A percentile compares a stretch with the other conserved stretches of the same genome.
Evolutionary conservation across 257 asterid genomes (phyloP).

Genomic region (Fraxinus excelsior): DNA sequence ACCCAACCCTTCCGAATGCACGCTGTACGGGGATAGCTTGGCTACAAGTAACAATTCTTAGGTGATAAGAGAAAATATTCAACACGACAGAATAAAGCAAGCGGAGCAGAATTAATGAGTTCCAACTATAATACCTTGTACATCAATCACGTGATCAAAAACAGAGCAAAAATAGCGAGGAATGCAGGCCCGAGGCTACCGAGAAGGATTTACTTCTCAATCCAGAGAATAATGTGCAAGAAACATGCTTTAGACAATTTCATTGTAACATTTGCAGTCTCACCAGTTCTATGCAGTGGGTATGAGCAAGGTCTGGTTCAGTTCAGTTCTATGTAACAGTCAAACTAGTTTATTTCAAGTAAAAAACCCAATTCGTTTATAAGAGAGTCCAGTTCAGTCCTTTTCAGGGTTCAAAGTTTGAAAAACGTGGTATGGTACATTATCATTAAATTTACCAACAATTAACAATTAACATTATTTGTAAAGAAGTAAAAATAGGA

Average conservation of each 20-base stretch:
- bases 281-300: too few relatives aligned
- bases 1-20: constrained; percentile 97
- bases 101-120: constrained; percentile 3
- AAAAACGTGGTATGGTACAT: too few relatives aligned
- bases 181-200: constrained; percentile 5
- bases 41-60: constrained; percentile 48
- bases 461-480: neutral
- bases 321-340: too few relatives aligned
- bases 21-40: constrained; percentile 87
- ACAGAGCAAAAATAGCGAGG: neutral
- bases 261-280: too few relatives aligned
- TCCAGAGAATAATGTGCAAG: neutral
- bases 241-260: too few relatives aligned
- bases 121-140: constrained; percentile 1
- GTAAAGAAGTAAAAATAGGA: neutral
- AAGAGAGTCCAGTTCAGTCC: too few relatives aligned
- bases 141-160: constrained; percentile 21
- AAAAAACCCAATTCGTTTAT: too few relatives aligned
- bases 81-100: constrained; percentile 1
- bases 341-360: too few relatives aligned
- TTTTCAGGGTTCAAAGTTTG: too few relatives aligned
- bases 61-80: constrained; percentile 17
- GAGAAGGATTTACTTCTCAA: constrained; percentile 5
- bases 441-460: neutral
- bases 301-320: too few relatives aligned